phyloP scores from a whole-genome alignment of 2,329 filamentous ascomycete genomes.

The Stylonectria norvegica region DNA sequence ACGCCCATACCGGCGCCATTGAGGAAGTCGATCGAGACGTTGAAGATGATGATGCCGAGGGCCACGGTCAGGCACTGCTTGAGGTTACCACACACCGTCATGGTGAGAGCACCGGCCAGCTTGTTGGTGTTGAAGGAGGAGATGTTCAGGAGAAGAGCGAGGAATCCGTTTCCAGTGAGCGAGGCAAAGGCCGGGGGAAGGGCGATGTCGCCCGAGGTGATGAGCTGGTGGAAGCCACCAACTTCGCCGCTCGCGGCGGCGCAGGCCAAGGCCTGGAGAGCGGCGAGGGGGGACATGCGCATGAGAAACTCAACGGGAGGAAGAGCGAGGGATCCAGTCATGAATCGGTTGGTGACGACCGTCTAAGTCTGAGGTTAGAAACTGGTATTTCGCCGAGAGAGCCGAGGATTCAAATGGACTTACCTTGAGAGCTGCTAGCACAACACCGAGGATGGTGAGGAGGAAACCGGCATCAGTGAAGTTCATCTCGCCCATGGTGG shows the following conservation, averaged over 20 bases:
- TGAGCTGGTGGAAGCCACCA: slow-evolving; percentile 36
- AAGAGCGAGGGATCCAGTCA: slow-evolving; percentile 58
- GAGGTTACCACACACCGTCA: slow-evolving; percentile 58
- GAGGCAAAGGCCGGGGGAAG: slow-evolving; percentile 38
- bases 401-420: slow-evolving; percentile 2
- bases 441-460: slow-evolving; percentile 51
- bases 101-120: slow-evolving; percentile 54
- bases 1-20: slow-evolving; percentile 56
- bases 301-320: slow-evolving; percentile 59
- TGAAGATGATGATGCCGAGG: slow-evolving; percentile 51
- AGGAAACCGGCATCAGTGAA: slow-evolving; percentile 57
- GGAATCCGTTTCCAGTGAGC: slow-evolving; percentile 49
- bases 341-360: slow-evolving; percentile 61
- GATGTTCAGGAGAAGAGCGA: slow-evolving; percentile 55
- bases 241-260: slow-evolving; percentile 53
- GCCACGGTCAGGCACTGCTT: slow-evolving; percentile 57
- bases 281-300: slow-evolving; percentile 60
- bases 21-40: slow-evolving; percentile 46
- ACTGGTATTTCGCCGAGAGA: not conserved
- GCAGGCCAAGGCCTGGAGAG: slow-evolving; percentile 51
- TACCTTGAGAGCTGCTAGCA: slow-evolving; percentile 55
- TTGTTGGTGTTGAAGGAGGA: slow-evolving; percentile 58
- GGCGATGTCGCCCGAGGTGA: slow-evolving; percentile 34
- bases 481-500: slow-evolving; percentile 60
- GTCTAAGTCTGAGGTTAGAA: slow-evolving; percentile 38